phyloP scores from a whole-genome alignment of 1,139 yeast genomes.

The Eremothecium cymbalariae region DNA sequence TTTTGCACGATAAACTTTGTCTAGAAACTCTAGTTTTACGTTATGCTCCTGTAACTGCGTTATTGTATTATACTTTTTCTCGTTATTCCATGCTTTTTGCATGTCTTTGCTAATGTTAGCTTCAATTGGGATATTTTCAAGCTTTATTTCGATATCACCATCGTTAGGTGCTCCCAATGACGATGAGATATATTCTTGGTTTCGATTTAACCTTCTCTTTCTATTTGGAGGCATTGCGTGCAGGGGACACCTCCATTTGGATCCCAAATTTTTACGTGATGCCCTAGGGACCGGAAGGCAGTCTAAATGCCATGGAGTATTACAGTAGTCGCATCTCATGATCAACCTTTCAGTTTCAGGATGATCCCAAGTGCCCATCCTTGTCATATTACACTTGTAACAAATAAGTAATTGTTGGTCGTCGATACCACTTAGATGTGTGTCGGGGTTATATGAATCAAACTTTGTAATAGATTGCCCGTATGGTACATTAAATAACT shows the following conservation, averaged over 20 bases:
- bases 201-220: constrained; percentile 42
- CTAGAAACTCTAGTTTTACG: constrained; percentile 66
- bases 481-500: constrained; percentile 38
- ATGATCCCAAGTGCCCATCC: constrained; percentile 48
- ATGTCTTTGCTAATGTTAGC: constrained; percentile 38
- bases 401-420: constrained; percentile 58
- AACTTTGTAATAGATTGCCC: constrained; percentile 35
- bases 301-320: constrained; percentile 86
- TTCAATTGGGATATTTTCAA: constrained; percentile 36
- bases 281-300: constrained; percentile 72
- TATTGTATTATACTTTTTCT: constrained; percentile 23
- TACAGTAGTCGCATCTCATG: constrained; percentile 78
- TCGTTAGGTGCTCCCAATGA: constrained; percentile 56
- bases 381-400: constrained; percentile 53
- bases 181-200: constrained; percentile 47
- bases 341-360: constrained; percentile 38
- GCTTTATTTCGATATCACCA: constrained; percentile 55
- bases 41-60: constrained; percentile 55
- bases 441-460: constrained; percentile 46
- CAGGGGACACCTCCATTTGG: constrained; percentile 90
- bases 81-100: constrained; percentile 36
- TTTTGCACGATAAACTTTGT: constrained; percentile 35
- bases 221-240: constrained; percentile 40
- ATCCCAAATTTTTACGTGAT: constrained; percentile 66
- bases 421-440: constrained; percentile 49